Conservation (phyloP, 768 basidiomycete species). For the Suillus occidentalis region DNA sequence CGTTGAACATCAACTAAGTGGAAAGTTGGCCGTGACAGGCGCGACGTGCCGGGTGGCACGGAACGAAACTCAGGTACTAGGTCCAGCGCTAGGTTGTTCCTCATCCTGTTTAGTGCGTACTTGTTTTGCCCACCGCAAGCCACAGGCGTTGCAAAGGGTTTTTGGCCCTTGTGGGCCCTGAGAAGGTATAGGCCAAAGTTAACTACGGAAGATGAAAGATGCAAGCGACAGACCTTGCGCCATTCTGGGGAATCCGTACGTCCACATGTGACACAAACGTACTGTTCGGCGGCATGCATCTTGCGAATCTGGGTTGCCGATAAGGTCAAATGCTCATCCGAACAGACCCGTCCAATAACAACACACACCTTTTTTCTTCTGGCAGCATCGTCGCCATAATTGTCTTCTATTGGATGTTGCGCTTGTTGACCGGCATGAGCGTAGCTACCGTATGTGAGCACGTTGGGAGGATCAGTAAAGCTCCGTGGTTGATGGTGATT, state of each 20-base stretch:
- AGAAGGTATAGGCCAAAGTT: constrained; percentile 6
- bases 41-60: neutral
- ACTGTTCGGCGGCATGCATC: constrained; percentile 54
- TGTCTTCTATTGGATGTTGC: constrained; percentile 33
- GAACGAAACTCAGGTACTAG: constrained; percentile 17
- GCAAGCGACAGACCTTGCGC: constrained; percentile 65
- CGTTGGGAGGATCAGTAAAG: constrained; percentile 23
- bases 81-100: constrained; percentile 24
- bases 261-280: constrained; percentile 91
- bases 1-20: neutral
- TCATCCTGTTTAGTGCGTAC: constrained; percentile 45
- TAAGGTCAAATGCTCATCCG: constrained; percentile 5
- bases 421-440: constrained; percentile 7
- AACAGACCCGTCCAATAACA: neutral
- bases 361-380: constrained; percentile 64
- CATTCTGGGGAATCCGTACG: constrained; percentile 97
- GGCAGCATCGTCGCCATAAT: constrained; percentile 48
- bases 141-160: constrained; percentile 97
- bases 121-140: constrained; percentile 89
- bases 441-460: constrained; percentile 18
- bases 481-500: constrained; percentile 14
- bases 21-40: neutral
- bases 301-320: constrained; percentile 34
- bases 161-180: constrained; percentile 94
- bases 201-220: constrained; percentile 17